Base-by-base conservation (phyloP, 805 yeast genomes). In the Candida awuae region DNA sequence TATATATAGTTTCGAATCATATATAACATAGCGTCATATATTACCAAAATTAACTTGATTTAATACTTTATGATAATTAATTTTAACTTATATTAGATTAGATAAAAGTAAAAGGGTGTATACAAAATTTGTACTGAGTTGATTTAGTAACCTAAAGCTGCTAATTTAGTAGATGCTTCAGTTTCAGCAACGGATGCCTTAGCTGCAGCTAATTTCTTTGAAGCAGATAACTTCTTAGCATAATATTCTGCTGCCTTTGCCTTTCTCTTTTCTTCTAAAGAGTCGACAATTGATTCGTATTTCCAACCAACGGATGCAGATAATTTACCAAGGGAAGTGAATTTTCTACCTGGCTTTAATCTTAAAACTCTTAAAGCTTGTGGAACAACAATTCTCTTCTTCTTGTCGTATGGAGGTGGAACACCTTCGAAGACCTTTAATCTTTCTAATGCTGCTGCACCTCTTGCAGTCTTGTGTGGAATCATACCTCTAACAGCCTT, bases 401-500 rank as follows among this genome's bases (percentile, higher is more conserved):
- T 85, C 77, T 81, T 86, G 92, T 92, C 98, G 74, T 84, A 92
- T 75, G 98, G 97, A 50, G 97, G 87, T 72, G 99, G 99, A 53
- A 92, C 80, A 83, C 99, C 99, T 77, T 92, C 98, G 65, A 85
- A 92, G 60, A 90, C 97, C 90, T 92, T 86, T 63, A 92, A 84
- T 77, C 97, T 88, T 78, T 88, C 97, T 66, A 92, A 73, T 63
- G 99, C 99, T 67, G 97, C 97, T 78, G 85, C 84, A 74, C 99
- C 99, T 75, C 97, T 92, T 61, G 97, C 92, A 59, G 98, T 92
- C 87, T 92, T 92, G 88, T 92, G 97, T 68, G 96, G 76, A 64
- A 92, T 75, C 99, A 92, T 92, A 76, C 99, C 99, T 70, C 95
- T 84, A 69, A 92, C 73, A 65, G 99, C 97, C 84, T 92, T 92